Evolutionary conservation across 768 basidiomycete genomes (phyloP).

Genomic region (Cantharellus cinnabarinus): DNA sequence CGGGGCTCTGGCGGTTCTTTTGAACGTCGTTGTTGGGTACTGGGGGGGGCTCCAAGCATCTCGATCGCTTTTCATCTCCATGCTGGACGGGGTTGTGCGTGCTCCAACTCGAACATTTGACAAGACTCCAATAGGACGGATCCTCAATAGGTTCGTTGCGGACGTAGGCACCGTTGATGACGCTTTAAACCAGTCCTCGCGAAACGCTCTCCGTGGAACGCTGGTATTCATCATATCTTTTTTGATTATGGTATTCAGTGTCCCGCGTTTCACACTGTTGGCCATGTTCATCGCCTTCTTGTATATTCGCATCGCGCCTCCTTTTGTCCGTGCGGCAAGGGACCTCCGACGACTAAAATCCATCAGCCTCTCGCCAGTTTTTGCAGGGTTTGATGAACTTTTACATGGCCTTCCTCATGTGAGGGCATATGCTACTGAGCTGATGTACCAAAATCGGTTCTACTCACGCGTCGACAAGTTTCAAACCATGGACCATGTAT

Average conservation of each 20-base stretch:
- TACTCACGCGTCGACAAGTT: slow-evolving; percentile 40
- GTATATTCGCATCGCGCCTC: slow-evolving; percentile 40
- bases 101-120: slow-evolving; percentile 57
- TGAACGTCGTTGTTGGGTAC: slow-evolving; percentile 41
- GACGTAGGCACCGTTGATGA: slow-evolving; percentile 61
- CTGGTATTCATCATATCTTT: slow-evolving; percentile 46
- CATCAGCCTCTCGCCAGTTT: slow-evolving; percentile 46
- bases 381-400: slow-evolving; percentile 54
- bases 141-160: slow-evolving; percentile 59
- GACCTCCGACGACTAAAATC: slow-evolving; percentile 50
- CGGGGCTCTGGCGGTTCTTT: slow-evolving; percentile 32
- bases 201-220: slow-evolving; percentile 33
- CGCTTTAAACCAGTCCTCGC: slow-evolving; percentile 34
- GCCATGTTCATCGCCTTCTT: slow-evolving; percentile 49
- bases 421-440: slow-evolving; percentile 53
- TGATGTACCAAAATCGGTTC: slow-evolving; percentile 41
- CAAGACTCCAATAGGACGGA: slow-evolving; percentile 51
- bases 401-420: slow-evolving; percentile 45
- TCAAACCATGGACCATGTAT: slow-evolving; percentile 51
- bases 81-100: slow-evolving; percentile 34
- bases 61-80: slow-evolving; percentile 27
- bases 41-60: slow-evolving; percentile 50
- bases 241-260: slow-evolving; percentile 36
- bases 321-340: slow-evolving; percentile 39
- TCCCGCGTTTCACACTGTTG: slow-evolving; percentile 44